phyloP scores from a whole-genome alignment of 75 land plant species.

The Selaginella tamariscina region DNA sequence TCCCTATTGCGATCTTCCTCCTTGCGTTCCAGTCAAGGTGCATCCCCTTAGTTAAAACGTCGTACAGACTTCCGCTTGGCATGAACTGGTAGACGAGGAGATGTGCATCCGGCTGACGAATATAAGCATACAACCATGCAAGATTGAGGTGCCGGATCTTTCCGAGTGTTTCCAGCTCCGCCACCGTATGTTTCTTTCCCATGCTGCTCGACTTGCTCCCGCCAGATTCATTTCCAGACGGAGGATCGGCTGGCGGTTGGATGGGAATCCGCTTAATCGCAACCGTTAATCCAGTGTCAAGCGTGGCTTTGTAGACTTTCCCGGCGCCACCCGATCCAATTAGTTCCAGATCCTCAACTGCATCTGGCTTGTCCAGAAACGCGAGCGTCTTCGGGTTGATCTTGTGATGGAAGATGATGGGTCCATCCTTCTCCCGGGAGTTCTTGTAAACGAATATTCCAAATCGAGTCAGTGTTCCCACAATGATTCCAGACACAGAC shows the following conservation, averaged over 20 bases:
- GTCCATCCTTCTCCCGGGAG: constrained; percentile 43
- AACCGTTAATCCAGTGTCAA: constrained; percentile 37
- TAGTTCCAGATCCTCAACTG: constrained; percentile 26
- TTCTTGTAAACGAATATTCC: constrained; percentile 31
- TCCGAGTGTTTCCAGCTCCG: constrained; percentile 76
- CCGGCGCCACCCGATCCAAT: constrained; percentile 79
- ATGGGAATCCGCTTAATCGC: constrained; percentile 44
- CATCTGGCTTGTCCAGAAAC: constrained; percentile 66
- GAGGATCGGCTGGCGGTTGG: constrained; percentile 24
- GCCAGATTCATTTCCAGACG: constrained; percentile 39
- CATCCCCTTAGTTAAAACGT: constrained; percentile 20
- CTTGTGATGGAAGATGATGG: constrained; percentile 44
- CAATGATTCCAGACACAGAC: constrained; percentile 35
- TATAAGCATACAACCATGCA: constrained; percentile 59
- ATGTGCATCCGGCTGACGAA: constrained; percentile 49
- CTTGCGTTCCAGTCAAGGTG: constrained; percentile 52
- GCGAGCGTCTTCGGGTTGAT: constrained; percentile 51
- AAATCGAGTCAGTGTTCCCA: constrained; percentile 38
- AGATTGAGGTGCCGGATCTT: constrained; percentile 79
- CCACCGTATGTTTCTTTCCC: constrained; percentile 50
- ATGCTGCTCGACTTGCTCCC: constrained; percentile 27
- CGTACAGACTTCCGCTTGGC: constrained; percentile 75
- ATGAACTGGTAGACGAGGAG: constrained; percentile 77
- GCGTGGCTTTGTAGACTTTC: constrained; percentile 56
- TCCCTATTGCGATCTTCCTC: constrained; percentile 41